These are phyloP conservation scores for Alloteropsis semialata DNA, from an alignment of 176 grass and related monocot genomes.

Conservation along the genomic window DNA sequence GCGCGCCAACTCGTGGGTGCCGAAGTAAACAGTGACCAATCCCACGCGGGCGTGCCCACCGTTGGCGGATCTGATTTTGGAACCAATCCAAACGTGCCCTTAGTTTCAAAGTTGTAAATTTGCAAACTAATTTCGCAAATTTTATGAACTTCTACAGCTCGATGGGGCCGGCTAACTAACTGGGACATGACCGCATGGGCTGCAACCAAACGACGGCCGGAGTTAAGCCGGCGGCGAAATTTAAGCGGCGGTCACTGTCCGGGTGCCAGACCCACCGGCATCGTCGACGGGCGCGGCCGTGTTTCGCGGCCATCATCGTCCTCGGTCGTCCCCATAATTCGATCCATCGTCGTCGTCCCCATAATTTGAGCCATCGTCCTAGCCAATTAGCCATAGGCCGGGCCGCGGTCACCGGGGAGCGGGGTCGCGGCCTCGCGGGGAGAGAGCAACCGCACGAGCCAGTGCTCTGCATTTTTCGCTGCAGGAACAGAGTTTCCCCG, in stretches of 20 bases:
- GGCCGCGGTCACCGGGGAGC: not conserved
- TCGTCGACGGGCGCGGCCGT: not conserved
- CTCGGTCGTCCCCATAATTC: not conserved
- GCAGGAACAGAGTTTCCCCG: not conserved
- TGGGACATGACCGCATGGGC: not conserved
- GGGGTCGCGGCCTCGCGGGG: not conserved
- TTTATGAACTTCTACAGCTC: too few species aligned
- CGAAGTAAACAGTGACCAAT: too few species aligned
- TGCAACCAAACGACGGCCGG: not conserved
- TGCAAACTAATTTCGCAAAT: too few species aligned
- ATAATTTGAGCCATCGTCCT: not conserved
- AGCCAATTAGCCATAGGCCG: not conserved
- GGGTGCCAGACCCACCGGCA: not conserved
- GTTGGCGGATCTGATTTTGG: too few species aligned
- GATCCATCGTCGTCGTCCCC: not conserved
- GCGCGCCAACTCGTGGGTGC: too few species aligned
- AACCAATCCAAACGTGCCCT: too few species aligned
- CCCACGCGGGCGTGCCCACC: too few species aligned
- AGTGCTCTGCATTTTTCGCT: not conserved
- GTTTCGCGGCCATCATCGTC: not conserved
- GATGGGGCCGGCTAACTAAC: not conserved
- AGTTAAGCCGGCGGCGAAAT: not conserved
- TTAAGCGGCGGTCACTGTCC: not conserved
- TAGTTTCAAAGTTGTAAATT: too few species aligned
- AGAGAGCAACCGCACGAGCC: not conserved